Evolutionary conservation across 2,329 filamentous ascomycete species (phyloP).

Genomic region (Hymenoscyphus occultus): DNA sequence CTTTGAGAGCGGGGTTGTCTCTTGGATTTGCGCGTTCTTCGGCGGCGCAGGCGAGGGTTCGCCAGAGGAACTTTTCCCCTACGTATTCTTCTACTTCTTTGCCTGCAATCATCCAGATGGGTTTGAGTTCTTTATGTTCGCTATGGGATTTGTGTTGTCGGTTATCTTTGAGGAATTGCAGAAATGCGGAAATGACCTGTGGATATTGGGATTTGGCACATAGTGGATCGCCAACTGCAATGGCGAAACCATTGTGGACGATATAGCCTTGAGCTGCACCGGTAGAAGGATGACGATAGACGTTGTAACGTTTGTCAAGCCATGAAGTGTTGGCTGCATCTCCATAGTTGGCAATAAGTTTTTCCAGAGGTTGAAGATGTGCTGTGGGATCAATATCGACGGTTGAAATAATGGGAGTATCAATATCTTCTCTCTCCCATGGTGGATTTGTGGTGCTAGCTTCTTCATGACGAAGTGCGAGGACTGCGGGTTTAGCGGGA

Average conservation of each 20-base stretch:
- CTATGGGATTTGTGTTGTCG: conserved; percentile 5
- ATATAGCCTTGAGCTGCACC: conserved; percentile 86
- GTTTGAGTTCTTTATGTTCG: conserved; percentile 69
- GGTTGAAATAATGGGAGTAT: conserved; percentile 32
- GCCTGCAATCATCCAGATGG: conserved; percentile 87
- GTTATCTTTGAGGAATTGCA: conserved; percentile 66
- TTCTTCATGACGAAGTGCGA: conserved; percentile 77
- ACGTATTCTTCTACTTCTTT: conserved; percentile 75
- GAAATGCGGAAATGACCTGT: conserved; percentile 69
- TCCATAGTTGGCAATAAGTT: conserved; percentile 92
- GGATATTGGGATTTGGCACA: conserved; percentile 76
- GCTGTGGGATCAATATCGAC: conserved; percentile 10
- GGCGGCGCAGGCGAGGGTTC: conserved; percentile 81
- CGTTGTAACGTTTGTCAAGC: conserved; percentile 83
- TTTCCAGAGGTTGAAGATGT: conserved; percentile 70
- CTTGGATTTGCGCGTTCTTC: conserved; percentile 81
- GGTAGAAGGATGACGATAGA: conserved; percentile 77
- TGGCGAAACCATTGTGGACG: conserved; percentile 70
- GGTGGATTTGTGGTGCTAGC: conserved; percentile 74
- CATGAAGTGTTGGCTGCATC: conserved; percentile 93
- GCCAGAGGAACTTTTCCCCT: conserved; percentile 78
- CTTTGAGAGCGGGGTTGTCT: conserved; percentile 64
- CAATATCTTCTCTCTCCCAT: conserved; percentile 46
- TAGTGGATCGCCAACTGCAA: conserved; percentile 83
- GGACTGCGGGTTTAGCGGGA: conserved; percentile 60